phyloP scores from a whole-genome alignment of 169 alveolate species.

The Cytauxzoon felis region DNA sequence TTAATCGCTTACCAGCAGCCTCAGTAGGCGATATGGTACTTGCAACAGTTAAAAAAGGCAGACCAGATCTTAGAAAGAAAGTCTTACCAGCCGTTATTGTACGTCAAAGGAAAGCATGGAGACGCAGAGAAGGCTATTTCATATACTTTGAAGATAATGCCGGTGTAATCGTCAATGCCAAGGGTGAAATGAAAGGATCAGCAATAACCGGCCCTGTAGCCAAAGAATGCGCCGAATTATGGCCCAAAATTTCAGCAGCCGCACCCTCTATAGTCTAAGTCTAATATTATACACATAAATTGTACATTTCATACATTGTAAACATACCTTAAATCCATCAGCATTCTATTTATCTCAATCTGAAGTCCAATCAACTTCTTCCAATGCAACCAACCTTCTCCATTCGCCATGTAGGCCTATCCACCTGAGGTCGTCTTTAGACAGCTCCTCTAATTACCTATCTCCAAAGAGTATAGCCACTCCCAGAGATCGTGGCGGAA shows the following conservation, averaged over 20 bases:
- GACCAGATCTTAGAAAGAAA: conserved; percentile 98
- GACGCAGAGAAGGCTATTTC: conserved; percentile 97
- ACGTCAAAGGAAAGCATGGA: conserved; percentile 98
- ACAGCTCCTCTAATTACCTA: too few relatives aligned
- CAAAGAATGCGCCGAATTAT: conserved; percentile 98
- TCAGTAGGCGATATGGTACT: conserved; percentile 99
- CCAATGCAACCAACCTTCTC: too few relatives aligned
- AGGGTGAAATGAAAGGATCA: conserved; percentile 99
- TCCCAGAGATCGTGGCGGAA: too few relatives aligned
- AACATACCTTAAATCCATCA: not conserved
- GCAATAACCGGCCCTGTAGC: conserved; percentile 99
- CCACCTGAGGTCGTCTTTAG: too few relatives aligned
- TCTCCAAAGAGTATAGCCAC: too few relatives aligned
- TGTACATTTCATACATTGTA: not conserved
- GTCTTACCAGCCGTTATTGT: conserved; percentile 96
- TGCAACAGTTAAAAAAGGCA: conserved; percentile 97
- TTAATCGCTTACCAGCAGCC: conserved; percentile 96
- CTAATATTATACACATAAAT: not conserved
- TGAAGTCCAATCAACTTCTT: too few relatives aligned
- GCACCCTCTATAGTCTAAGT: conserved; percentile 96
- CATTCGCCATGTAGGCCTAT: too few relatives aligned
- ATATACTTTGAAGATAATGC: conserved; percentile 99
- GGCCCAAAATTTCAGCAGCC: conserved; percentile 99
- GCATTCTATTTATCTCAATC: not conserved
- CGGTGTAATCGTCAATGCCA: conserved; percentile 98